Percentiles rank a stretch among this genome's conserved stretches.
Conservation (phyloP, 805 yeast genomes). For the Candida ascalaphidarum region DNA sequence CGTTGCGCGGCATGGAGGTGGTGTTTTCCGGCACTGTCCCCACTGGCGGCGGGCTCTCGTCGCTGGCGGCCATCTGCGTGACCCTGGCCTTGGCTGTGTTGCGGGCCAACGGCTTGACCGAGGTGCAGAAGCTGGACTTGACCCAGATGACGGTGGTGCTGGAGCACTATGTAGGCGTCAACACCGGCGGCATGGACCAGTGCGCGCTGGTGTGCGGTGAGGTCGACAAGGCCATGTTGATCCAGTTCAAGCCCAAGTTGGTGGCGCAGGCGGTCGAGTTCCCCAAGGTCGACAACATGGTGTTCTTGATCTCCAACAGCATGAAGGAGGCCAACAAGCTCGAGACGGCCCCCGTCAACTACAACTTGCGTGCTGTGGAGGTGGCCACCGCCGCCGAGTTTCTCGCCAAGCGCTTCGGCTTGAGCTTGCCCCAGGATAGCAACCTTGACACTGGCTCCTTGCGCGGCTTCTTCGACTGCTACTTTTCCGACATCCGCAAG, state of each 20-base stretch:
- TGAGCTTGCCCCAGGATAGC: conserved; percentile 38
- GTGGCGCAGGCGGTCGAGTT: conserved; percentile 46
- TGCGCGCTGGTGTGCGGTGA: conserved; percentile 64
- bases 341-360: conserved; percentile 62
- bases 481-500: conserved; percentile 23
- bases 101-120: conserved; percentile 37
- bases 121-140: conserved; percentile 41
- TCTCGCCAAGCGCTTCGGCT: conserved; percentile 40
- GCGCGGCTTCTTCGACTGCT: conserved; percentile 54
- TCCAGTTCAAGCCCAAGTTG: conserved; percentile 53
- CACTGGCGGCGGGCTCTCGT: conserved; percentile 62
- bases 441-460: conserved; percentile 51
- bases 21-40: conserved; percentile 61
- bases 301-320: conserved; percentile 57
- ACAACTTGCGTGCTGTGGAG: conserved; percentile 66
- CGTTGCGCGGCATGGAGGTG: conserved; percentile 41
- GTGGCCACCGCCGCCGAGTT: conserved; percentile 59
- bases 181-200: conserved; percentile 78
- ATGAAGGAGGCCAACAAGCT: conserved; percentile 55
- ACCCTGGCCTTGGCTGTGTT: conserved; percentile 52
- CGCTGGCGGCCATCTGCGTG: conserved; percentile 67
- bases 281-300: conserved; percentile 39
- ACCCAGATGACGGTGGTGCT: conserved; percentile 54
- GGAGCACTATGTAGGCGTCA: conserved; percentile 67
- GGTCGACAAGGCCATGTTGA: conserved; percentile 45